Evolutionary conservation across 768 basidiomycete species (phyloP).

Genomic region (Rubroboletus pulcherrimus): DNA sequence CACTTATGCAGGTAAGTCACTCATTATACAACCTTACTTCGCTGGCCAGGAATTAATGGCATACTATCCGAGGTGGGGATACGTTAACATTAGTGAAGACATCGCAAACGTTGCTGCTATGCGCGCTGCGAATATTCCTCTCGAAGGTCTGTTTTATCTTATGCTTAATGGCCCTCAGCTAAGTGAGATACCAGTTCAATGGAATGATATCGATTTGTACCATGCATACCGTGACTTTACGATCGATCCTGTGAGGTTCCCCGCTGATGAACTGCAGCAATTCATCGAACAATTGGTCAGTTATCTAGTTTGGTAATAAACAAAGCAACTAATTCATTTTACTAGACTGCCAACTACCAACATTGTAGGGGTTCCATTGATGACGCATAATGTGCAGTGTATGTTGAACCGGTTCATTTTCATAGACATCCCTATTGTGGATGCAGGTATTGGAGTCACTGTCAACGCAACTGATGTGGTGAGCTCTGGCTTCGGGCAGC

Average conservation of each 20-base stretch:
- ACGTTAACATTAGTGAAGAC: conserved; percentile 51
- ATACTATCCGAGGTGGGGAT: conserved; percentile 38
- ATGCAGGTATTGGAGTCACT: conserved; percentile 56
- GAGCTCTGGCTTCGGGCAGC: conserved; percentile 21
- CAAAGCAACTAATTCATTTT: conserved; percentile 1
- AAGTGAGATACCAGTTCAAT: conserved; percentile 48
- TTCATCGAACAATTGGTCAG: conserved; percentile 59
- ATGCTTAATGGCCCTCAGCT: neutral
- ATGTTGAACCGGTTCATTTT: neutral
- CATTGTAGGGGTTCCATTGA: conserved; percentile 20
- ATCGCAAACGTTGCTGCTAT: conserved; percentile 50
- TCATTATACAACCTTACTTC: neutral
- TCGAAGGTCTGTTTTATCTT: conserved; percentile 50
- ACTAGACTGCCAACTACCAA: conserved; percentile 27
- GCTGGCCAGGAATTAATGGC: neutral
- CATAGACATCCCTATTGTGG: conserved; percentile 66
- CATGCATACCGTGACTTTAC: conserved; percentile 69
- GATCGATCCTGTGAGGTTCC: conserved; percentile 60
- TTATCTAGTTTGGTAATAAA: neutral
- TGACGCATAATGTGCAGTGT: neutral
- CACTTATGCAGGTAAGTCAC: conserved; percentile 57
- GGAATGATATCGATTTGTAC: conserved; percentile 77
- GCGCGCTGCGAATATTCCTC: conserved; percentile 69
- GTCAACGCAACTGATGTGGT: conserved; percentile 62
- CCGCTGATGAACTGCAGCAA: conserved; percentile 45